Base-by-base conservation (phyloP, 1,284 basidiomycete genomes). In the Chondrostereum purpureum region DNA sequence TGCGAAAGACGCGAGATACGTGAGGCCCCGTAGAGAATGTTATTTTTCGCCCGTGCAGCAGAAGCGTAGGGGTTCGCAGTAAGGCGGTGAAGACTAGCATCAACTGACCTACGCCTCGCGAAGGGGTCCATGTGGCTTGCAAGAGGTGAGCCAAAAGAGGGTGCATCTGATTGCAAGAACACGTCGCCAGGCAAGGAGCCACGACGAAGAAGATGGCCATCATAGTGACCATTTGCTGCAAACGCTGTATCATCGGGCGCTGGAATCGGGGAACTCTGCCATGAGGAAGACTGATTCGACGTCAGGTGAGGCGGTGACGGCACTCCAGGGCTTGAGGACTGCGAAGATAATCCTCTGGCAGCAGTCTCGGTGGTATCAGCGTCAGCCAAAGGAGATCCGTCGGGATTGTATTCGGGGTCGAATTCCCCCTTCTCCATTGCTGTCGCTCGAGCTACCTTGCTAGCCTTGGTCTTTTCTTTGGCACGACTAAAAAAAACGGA, bases 391-490 rank as follows among this genome's bases (percentile, higher is more conserved):
- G 0, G 54, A 48, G 55, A 52, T 17, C 49, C 50, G 48, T 57
- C 50, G 22, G 36, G 10, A 0, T 54, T 55, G 39, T 57, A 54
- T 46, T 34, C 8, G 21, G 43, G 42, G 8, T 43, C 31, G 39
- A 42, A 22, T 11, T 46, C 56, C 48, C 52, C 54, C 47, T 54
- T 57, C 18, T 50, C 56, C 42, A 21, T 27, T 14, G 49, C 51
- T 34, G 43, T 46, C 23, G 49, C 50, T 6, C 55, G 50, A 31
- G 51, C 44, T 39, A 49, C 57, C 50, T 73, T 74, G 44, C 53
- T 57, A 10, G 68, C 64, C 60, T 70, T 73, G 34, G 62, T 74
- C 65, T 92, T 92, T 61, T 88, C 85, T 65, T 92, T 92, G 39
- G 88, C 88, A 41, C 88, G 85, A 46, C 85, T 87, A 58, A 40